phyloP scores from a whole-genome alignment of 2,329 filamentous ascomycete genomes.

The Phialophora chinensis region DNA sequence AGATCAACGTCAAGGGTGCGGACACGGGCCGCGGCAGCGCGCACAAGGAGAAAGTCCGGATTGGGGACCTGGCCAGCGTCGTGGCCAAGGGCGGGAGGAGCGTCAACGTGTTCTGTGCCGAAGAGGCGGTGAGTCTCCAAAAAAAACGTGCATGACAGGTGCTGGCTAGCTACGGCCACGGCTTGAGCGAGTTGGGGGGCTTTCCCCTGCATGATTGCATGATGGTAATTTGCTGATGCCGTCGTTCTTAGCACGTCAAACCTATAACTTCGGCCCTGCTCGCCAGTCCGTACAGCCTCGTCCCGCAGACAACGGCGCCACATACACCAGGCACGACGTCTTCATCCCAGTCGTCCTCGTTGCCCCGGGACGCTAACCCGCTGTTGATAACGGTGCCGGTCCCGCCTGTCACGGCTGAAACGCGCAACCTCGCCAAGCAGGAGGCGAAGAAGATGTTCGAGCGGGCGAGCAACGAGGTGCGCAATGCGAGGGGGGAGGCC shows the following conservation, averaged over 20 bases:
- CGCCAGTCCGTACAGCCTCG: slow-evolving; percentile 51
- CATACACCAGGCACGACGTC: slow-evolving; percentile 18
- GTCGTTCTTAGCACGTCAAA: slow-evolving; percentile 50
- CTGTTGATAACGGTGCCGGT: slow-evolving; percentile 54
- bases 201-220: background rate
- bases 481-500: slow-evolving; percentile 51
- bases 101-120: slow-evolving; percentile 67
- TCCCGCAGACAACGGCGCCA: slow-evolving; percentile 48
- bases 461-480: slow-evolving; percentile 48
- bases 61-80: slow-evolving; percentile 71
- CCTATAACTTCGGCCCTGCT: slow-evolving; percentile 51
- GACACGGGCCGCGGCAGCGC: slow-evolving; percentile 45
- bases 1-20: slow-evolving; percentile 61
- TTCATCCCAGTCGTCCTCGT: slow-evolving; percentile 5
- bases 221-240: background rate
- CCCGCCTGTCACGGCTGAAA: slow-evolving; percentile 55
- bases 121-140: slow-evolving; percentile 64
- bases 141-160: background rate
- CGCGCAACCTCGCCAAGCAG: slow-evolving; percentile 49
- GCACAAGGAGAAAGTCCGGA: slow-evolving; percentile 51
- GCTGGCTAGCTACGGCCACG: background rate
- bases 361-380: slow-evolving; percentile 44
- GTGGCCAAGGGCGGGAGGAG: slow-evolving; percentile 67
- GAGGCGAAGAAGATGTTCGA: slow-evolving; percentile 53
- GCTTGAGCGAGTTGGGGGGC: background rate